Evolutionary conservation across 805 yeast genomes (phyloP), one percentile per base, ranked within the genome.

Genomic region (Pichia manshurica): DNA sequence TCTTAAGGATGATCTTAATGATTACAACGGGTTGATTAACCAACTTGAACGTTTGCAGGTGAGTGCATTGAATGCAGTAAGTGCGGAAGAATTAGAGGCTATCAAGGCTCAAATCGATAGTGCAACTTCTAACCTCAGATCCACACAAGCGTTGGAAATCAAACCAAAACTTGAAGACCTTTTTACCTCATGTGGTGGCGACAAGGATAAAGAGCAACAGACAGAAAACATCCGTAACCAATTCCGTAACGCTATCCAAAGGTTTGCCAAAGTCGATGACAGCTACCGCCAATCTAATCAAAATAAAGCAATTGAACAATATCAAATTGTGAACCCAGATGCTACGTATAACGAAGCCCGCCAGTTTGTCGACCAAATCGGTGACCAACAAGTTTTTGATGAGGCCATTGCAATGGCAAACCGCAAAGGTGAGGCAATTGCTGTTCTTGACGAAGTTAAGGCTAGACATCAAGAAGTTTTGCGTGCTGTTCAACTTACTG

Each of bases 381-480:
- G 84, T 55, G 85, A 88, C 46, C 89, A 84, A 64, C 98, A 91
- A 70, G 87, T 90, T 58, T 93, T 93, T 70, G 88, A 95, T 50
- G 96, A 89, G 69, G 97, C 97, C 16, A 74, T 88, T 54, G 73
- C 84, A 71, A 84, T 84, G 68, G 82, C 89, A 46, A 86, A 87
- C 63, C 82, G 95, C 69, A 79, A 89, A 63, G 96, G 96, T 58
- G 96, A 93, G 70, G 97, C 98, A 38, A 81, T 93, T 66, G 81
- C 96, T 31, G 98, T 95, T 2, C 77, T 93, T 58, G 87, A 88
- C 60, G 98, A 93, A 71, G 98, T 93, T 48, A 96, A 91, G 71
- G 82, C 86, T 44, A 83, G 99, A 71, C 98, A 93, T 72, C 83
- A 85, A 65, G 98, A 93, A 71, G 80, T 93, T 62, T 85, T 87